Evolutionary conservation across 192 early-diverging fungal genomes (phyloP), one percentile per base, ranked within the genome.

Genomic region (Rhizoclosmatium sp.): DNA sequence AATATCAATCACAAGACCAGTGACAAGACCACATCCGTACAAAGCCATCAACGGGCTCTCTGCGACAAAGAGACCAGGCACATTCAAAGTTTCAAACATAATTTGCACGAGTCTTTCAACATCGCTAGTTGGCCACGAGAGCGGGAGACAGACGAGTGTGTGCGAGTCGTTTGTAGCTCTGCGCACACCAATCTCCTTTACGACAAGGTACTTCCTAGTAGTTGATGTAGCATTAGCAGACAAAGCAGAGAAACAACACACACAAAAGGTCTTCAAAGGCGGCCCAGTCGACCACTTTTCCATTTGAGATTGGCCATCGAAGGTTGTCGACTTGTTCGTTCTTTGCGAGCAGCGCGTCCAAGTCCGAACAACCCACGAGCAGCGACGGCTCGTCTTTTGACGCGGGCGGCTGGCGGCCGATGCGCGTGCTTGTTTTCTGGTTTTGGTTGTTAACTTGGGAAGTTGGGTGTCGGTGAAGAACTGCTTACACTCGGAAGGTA

Each of bases 31-130:
- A 74, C 90, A 91, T 3, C 93, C 96, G 79, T 93, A 98, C 7
- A 95, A 77, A 0, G 93, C 89, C 78, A 93, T 84, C 60, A 97
- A 84, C 9, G 96, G 94, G 78, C 96, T 93, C 62, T 96, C 94
- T 31, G 92, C 85, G 58, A 98, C 86, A 69, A 91, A 90, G 40
- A 99, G 83, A 19, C 90, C 90, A 4, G 96, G 93, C 12, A 92
- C 90, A 80, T 99, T 98, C 65, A 98, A 87, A 31, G 92, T 88
- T 84, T 99, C 98, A 85, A 99, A 99, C 69, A 94, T 91, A 49
- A 97, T 93, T 83, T 96, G 95, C 19, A 93, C 90, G 44, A 93
- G 87, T 7, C 88, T 85, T 84, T 96, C 95, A 65, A 91, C 84
- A 61, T 97, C 93, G 4, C 87, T 80, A 72, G 94, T 94, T 16